A percentile compares a stretch with the other conserved stretches of the same genome.
Evolutionary conservation across 371 early-diverging fungal genomes (phyloP).

Genomic region (Zychaea mexicana): DNA sequence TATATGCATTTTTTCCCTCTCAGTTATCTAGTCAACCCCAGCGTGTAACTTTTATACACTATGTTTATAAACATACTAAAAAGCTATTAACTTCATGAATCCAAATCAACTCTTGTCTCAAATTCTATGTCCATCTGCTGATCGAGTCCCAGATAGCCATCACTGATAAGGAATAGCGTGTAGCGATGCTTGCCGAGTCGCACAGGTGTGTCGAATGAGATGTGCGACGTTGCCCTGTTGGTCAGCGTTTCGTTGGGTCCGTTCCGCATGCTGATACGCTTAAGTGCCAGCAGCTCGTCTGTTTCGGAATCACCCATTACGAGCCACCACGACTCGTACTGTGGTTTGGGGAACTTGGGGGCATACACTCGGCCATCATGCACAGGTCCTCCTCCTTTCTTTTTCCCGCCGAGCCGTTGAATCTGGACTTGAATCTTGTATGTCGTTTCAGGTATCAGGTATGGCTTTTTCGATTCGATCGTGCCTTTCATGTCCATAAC

Average conservation of each 20-base stretch:
- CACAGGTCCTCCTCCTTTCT: conserved; percentile 24
- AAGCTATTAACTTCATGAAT: conserved; percentile 15
- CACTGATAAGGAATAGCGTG: conserved; percentile 67
- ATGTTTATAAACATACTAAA: conserved; percentile 6
- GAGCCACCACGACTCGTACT: conserved; percentile 92
- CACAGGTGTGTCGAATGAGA: conserved; percentile 71
- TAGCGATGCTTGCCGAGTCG: conserved; percentile 64
- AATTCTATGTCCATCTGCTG: conserved; percentile 59
- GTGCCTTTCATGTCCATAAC: conserved; percentile 48
- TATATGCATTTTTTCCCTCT: background rate
- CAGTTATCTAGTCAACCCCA: conserved; percentile 11
- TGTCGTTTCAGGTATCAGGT: conserved; percentile 45
- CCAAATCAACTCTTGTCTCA: conserved; percentile 45
- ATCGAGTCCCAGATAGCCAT: conserved; percentile 86
- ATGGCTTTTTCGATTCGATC: conserved; percentile 44
- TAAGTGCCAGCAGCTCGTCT: conserved; percentile 76
- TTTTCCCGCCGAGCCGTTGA: conserved; percentile 28
- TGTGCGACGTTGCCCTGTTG: conserved; percentile 40
- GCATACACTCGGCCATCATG: conserved; percentile 71
- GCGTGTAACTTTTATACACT: conserved; percentile 10
- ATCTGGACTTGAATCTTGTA: conserved; percentile 55
- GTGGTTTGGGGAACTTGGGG: conserved; percentile 86
- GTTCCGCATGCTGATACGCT: conserved; percentile 73
- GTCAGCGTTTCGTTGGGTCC: conserved; percentile 50
- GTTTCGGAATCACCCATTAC: conserved; percentile 69